Evolutionary conservation across 345 rosid species (phyloP).

Genomic region (Euphorbia peplus): DNA sequence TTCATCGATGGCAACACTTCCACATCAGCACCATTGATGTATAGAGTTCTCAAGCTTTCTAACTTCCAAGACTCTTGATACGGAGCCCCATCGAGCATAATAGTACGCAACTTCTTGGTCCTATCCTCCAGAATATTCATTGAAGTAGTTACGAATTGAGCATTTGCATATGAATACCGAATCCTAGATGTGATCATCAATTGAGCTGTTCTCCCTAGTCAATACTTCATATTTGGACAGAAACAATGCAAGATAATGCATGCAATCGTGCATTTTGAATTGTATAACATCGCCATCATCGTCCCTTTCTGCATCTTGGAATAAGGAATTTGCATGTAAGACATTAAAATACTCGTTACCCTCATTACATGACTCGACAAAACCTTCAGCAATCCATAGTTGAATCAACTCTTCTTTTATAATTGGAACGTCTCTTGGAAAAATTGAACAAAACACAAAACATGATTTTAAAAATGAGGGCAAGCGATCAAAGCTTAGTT

Average conservation of each 20-base stretch:
- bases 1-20: slow-evolving; percentile 11
- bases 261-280: slow-evolving; percentile 31
- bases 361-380: background rate
- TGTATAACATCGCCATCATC: background rate
- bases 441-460: slow-evolving; percentile 11
- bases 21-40: background rate
- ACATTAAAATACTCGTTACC: slow-evolving; percentile 20
- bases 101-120: background rate
- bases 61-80: background rate
- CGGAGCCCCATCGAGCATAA: background rate
- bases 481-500: slow-evolving; percentile 8
- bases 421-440: background rate
- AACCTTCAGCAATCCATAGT: slow-evolving; percentile 11
- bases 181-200: slow-evolving; percentile 1
- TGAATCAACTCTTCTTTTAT: background rate
- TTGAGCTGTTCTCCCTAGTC: too few relatives aligned
- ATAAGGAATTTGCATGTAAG: slow-evolving; percentile 22
- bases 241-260: slow-evolving; percentile 18
- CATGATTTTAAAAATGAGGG: background rate
- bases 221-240: too few relatives aligned
- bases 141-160: background rate
- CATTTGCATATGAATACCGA: background rate
- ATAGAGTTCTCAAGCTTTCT: background rate
- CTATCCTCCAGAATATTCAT: background rate
- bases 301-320: slow-evolving; percentile 19